A percentile compares a stretch with the other conserved stretches of the same genome.
Conservation (phyloP, 495 filamentous ascomycete genomes). For the Symbiotaphrina buchneri region DNA sequence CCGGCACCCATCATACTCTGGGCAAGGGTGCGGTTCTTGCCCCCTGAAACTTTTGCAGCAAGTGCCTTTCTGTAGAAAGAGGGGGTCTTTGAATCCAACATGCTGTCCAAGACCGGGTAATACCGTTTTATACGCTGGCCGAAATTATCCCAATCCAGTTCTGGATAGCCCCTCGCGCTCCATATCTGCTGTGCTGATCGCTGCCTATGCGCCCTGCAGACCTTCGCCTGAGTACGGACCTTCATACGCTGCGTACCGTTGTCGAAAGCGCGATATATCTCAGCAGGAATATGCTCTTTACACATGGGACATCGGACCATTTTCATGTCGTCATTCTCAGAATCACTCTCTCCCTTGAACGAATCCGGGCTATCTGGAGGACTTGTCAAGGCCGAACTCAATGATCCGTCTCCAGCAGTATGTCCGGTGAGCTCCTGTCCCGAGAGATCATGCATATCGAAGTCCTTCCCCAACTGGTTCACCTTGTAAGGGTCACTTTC, state of each 20-base stretch:
- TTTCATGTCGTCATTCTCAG: not conserved
- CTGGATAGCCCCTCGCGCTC: constrained; percentile 43
- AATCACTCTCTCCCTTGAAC: too few species aligned
- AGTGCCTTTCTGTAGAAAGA: constrained; percentile 43
- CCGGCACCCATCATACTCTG: constrained; percentile 19
- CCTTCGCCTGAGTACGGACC: constrained; percentile 34
- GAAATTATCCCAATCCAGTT: constrained; percentile 53
- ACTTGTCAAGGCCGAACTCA: too few species aligned
- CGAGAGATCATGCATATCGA: too few species aligned
- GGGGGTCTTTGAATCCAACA: constrained; percentile 29
- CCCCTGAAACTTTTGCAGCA: constrained; percentile 29
- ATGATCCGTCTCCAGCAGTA: too few species aligned
- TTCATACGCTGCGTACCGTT: constrained; percentile 23
- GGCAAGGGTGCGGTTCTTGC: constrained; percentile 35
- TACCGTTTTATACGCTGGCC: constrained; percentile 36
- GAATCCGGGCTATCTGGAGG: too few species aligned
- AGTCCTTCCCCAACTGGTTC: too few species aligned
- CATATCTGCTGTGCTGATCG: constrained; percentile 35
- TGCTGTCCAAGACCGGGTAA: constrained; percentile 24
- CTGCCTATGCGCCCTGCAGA: constrained; percentile 52
- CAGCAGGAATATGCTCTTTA: constrained; percentile 25
- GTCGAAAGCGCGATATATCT: constrained; percentile 12
- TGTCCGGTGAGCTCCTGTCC: too few species aligned
- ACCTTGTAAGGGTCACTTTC: too few species aligned
- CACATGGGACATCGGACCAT: constrained; percentile 41